Base-by-base conservation (phyloP, 257 asterid genomes). In the Cordia subcordata region DNA sequence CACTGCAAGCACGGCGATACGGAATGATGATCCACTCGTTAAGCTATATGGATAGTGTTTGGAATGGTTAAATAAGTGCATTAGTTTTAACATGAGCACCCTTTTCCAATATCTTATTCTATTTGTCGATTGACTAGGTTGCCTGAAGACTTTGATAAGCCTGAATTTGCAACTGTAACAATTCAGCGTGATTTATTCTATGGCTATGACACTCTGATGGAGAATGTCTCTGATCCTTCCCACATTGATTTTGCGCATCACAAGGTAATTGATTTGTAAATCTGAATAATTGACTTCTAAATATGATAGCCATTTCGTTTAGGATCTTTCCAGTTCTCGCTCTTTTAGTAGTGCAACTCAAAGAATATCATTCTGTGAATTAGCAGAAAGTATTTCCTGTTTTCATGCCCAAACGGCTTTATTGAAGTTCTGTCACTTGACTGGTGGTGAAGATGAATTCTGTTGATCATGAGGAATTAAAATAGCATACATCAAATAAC, bases 231-330 rank as follows among this genome's bases (percentile, higher is more conserved):
- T 40, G 97, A 93, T 80, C 99, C 99, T 69, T 93, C 97, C 67
- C 99, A 93, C 72, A 93, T 93, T 53, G 95, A 93, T 74, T 93
- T 93, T 77, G 97, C 99, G 13, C 96, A 93, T 68, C 97, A 93
- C 76, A 93, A 93, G 97, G 99, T 88, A 72, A 23, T 14, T 13
- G 59, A 16, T 55, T 37, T 56, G 5, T 14, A 55, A 16, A n/a
- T 16, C 46, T 58, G 17, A 1, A 19, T 51, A 19, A 37, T 20
- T 51, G 20, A 19, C 19, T 11, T 69, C 11, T 17, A 49, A 14
- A 1, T 27, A 27, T 3, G 38, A 17, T 50, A 8, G 0, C 23
- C 13, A 10, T 42, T 42, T 42, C 16, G 35, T 27, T 27, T 27
- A 27, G 35, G 35, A 6, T 27, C 35, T 3, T 3, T 27, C 35